These are phyloP conservation scores for Tubosaeta brunneosetosa DNA, from an alignment of 768 basidiomycete genomes.

Conservation along the genomic window DNA sequence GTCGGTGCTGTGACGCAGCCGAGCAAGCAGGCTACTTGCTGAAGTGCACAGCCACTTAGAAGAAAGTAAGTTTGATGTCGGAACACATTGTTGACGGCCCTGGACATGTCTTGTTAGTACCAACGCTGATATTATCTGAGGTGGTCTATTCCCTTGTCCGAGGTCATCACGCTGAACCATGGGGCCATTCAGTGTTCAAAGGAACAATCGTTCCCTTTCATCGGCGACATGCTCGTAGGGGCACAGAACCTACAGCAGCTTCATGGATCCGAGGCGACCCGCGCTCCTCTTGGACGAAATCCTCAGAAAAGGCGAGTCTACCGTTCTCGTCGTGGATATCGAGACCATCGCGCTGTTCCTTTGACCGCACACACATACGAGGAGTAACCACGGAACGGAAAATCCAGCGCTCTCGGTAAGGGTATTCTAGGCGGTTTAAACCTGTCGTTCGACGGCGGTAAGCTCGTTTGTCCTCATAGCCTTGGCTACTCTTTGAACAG, in stretches of 20 bases:
- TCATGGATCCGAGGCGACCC: constrained; percentile 42
- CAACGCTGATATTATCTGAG: constrained; percentile 49
- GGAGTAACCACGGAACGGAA: constrained; percentile 86
- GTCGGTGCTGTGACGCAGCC: too few species aligned
- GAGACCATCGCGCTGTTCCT: too few species aligned
- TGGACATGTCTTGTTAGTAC: constrained; percentile 69
- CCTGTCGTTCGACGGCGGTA: constrained; percentile 49
- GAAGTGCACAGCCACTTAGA: too few species aligned
- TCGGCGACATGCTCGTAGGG: constrained; percentile 60
- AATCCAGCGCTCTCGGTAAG: constrained; percentile 70
- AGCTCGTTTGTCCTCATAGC: constrained; percentile 29
- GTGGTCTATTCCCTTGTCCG: constrained; percentile 67
- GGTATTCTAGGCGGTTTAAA: constrained; percentile 33
- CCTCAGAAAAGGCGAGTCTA: constrained; percentile 30
- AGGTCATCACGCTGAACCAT: constrained; percentile 81
- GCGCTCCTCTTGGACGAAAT: constrained; percentile 53
- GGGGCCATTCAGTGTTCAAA: constrained; percentile 52
- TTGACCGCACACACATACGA: constrained; percentile 28
- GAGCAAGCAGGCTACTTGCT: too few species aligned
- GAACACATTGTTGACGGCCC: constrained; percentile 33
- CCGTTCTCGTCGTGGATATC: constrained; percentile 58
- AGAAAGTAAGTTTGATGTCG: neutral
- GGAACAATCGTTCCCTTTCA: constrained; percentile 20
- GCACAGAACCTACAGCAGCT: constrained; percentile 44
- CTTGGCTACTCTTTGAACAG: neutral